phyloP scores from a whole-genome alignment of 306 rosid species.

The Betula pendula region DNA sequence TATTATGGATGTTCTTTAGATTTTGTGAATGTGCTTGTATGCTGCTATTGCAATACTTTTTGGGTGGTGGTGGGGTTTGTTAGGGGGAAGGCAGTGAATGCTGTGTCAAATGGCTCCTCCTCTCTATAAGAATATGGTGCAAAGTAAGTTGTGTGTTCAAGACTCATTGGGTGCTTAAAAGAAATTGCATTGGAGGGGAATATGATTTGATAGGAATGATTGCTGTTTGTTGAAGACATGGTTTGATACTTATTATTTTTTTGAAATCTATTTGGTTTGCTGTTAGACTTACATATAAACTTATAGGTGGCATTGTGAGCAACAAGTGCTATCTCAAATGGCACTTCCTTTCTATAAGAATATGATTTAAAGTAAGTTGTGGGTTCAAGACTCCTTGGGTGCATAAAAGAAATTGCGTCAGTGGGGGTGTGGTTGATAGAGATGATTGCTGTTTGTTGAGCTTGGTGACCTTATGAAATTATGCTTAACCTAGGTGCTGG shows the following conservation, averaged over 20 bases:
- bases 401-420: neutral
- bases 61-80: neutral
- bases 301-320: too few relatives aligned
- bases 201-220: neutral
- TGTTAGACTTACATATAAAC: too few relatives aligned
- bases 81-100: neutral
- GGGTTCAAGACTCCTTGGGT: neutral
- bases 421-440: neutral
- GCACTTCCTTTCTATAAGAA: neutral
- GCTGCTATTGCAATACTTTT: neutral
- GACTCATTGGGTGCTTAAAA: too few relatives aligned
- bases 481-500: too few relatives aligned
- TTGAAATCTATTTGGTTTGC: too few relatives aligned
- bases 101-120: neutral
- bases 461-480: too few relatives aligned
- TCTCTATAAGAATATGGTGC: neutral
- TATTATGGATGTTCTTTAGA: neutral
- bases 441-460: neutral
- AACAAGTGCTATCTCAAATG: neutral
- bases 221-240: neutral
- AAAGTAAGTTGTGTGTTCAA: neutral
- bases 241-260: too few relatives aligned
- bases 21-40: neutral
- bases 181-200: neutral
- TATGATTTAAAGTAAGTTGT: neutral